Evolutionary conservation across 2,329 filamentous ascomycete species (phyloP).

Genomic region (Fusarium lateritium): DNA sequence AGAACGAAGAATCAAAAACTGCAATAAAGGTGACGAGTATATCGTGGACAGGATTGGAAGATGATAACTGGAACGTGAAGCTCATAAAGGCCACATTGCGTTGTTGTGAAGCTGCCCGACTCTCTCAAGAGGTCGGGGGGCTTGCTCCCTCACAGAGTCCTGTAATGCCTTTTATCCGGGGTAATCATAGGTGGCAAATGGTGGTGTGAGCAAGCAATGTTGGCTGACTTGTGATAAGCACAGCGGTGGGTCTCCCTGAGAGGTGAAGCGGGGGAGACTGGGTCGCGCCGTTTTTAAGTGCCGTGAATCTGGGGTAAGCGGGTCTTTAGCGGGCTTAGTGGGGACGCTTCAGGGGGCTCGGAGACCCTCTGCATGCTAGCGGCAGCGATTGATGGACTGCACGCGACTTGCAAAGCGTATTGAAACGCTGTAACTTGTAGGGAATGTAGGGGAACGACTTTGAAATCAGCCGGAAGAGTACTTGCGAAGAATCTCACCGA

Average conservation of each 20-base stretch:
- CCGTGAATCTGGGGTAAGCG: conserved; percentile 44
- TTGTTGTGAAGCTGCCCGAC: background rate
- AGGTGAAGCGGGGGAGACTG: conserved; percentile 26
- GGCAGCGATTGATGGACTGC: conserved; percentile 19
- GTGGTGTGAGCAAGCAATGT: conserved; percentile 10
- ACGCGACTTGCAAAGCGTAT: conserved; percentile 23
- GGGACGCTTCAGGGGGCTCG: conserved; percentile 25
- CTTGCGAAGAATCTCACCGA: conserved; percentile 1
- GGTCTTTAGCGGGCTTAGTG: conserved; percentile 35
- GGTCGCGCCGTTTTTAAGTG: conserved; percentile 24
- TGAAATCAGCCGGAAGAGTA: conserved; percentile 1
- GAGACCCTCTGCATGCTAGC: conserved; percentile 22
- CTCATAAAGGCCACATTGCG: background rate
- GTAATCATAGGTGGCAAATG: conserved; percentile 4
- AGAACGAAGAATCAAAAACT: background rate
- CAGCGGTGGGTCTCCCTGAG: conserved; percentile 8
- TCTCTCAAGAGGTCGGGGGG: background rate
- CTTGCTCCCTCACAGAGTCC: background rate
- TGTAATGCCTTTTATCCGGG: conserved; percentile 19
- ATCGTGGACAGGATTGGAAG: background rate
- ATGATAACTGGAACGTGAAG: background rate
- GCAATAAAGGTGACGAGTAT: background rate
- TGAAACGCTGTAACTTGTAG: conserved; percentile 12
- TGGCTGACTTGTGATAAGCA: conserved; percentile 16
- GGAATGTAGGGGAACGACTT: conserved; percentile 2